Percentiles rank a stretch among this genome's conserved stretches.
phyloP scores from a whole-genome alignment of 805 yeast species.

The Barnettozyma populi region DNA sequence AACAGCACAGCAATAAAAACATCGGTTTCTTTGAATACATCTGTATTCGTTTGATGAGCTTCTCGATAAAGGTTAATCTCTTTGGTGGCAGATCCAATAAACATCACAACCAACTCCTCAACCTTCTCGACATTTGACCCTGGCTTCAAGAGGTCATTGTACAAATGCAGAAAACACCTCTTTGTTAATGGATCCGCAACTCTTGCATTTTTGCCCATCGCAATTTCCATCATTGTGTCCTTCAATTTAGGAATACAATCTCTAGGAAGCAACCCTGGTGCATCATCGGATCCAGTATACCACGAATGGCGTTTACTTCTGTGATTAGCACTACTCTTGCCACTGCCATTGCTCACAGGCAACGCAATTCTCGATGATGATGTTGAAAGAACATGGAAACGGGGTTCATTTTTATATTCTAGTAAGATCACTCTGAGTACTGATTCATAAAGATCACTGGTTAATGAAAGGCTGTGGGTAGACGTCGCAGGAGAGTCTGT shows the following conservation, averaged over 20 bases:
- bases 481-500: slow-evolving; percentile 4
- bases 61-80: slow-evolving; percentile 36
- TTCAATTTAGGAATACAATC: slow-evolving; percentile 33
- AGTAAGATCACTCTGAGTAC: slow-evolving; percentile 51
- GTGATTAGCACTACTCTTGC: slow-evolving; percentile 12
- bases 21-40: slow-evolving; percentile 18
- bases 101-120: slow-evolving; percentile 45
- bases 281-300: slow-evolving; percentile 25
- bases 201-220: slow-evolving; percentile 36
- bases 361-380: slow-evolving; percentile 10
- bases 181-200: slow-evolving; percentile 44
- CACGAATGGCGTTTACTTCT: slow-evolving; percentile 25
- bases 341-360: slow-evolving; percentile 17
- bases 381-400: slow-evolving; percentile 35
- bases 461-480: background rate
- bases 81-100: slow-evolving; percentile 47
- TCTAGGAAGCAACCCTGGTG: slow-evolving; percentile 32
- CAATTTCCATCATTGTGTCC: slow-evolving; percentile 37
- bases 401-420: slow-evolving; percentile 59
- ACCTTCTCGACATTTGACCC: slow-evolving; percentile 29
- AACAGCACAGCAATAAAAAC: slow-evolving; percentile 15
- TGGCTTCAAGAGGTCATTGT: slow-evolving; percentile 47
- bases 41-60: slow-evolving; percentile 15
- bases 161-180: slow-evolving; percentile 54
- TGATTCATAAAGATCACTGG: slow-evolving; percentile 39